Evolutionary conservation across 768 basidiomycete genomes (phyloP), one percentile per base, ranked within the genome.

Genomic region (Naganishia vishniacii): DNA sequence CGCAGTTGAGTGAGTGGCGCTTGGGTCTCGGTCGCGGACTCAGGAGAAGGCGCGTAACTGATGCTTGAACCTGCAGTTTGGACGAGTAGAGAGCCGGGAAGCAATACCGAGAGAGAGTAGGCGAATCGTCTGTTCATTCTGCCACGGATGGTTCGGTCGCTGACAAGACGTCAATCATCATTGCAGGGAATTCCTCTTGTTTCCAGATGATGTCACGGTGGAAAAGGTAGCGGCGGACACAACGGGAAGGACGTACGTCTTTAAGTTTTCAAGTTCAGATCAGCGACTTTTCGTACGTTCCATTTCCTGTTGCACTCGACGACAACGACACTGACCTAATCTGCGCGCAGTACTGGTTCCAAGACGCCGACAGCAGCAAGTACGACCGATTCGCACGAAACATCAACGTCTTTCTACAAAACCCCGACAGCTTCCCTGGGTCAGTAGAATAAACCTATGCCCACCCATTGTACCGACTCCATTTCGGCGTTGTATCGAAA

Each of bases 261-360:
- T 94, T 75, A 90, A 88, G 78, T 94, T 95, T 80, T 86, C 87
- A 0, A 91, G 88, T 23, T 93, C 91, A 15, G 83, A 90, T 74
- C 88, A 90, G 73, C 84, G 85, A 67, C 88, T 92, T 76, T 94
- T 95, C 76, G 91, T 93, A 72, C 77, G 85, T 81, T 18, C 26
- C 28, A 44, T 45, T 16, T 48, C 34, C 53, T 1, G 12, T 20
- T 11, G 32, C 15, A 23, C 6, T 28, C 62, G 32, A 23, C 8
- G 9, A 15, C 8, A 31, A 1, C 3, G 23, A 29, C 37, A 11
- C 32, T 18, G 26, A 16, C 31, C 48, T 3, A 7, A 20, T 25
- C 20, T 45, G n/a, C 41, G 26, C 23, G 1, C 58, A 77, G 76
- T 77, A 70, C 71, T 77, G 73, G 73, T 73, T 77, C 62, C 76